Conservation (phyloP, 768 basidiomycete species). For the Trametes punicea region DNA sequence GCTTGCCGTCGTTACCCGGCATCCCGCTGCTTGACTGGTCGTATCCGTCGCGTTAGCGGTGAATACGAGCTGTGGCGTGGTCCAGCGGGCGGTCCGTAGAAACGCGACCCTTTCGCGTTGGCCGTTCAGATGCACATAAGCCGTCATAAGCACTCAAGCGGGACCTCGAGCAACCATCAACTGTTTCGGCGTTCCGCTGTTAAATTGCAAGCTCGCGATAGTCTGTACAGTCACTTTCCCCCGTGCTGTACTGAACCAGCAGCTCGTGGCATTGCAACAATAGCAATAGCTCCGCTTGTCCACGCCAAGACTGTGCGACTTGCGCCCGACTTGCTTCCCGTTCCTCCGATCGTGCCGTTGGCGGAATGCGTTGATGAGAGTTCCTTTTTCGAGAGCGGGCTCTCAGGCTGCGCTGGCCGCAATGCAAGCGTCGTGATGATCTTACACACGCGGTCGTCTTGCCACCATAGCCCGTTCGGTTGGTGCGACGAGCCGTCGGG, state of each 20-base stretch:
- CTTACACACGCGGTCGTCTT: neutral
- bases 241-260: no score
- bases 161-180: no score
- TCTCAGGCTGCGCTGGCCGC: neutral
- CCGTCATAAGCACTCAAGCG: no score
- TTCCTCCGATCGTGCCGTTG: neutral
- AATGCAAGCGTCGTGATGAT: neutral
- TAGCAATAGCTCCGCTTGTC: neutral
- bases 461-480: neutral
- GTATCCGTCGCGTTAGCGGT: neutral
- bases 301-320: neutral
- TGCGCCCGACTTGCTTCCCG: neutral
- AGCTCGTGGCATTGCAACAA: no score
- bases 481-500: neutral
- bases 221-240: no score
- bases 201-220: no score
- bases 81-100: neutral
- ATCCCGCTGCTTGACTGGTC: neutral
- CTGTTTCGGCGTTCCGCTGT: no score
- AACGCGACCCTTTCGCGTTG: neutral
- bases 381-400: neutral
- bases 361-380: neutral
- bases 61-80: neutral
- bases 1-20: neutral
- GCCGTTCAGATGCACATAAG: no score